These are phyloP conservation scores for Betula pendula DNA, from an alignment of 306 rosid species.

Conservation along the genomic window DNA sequence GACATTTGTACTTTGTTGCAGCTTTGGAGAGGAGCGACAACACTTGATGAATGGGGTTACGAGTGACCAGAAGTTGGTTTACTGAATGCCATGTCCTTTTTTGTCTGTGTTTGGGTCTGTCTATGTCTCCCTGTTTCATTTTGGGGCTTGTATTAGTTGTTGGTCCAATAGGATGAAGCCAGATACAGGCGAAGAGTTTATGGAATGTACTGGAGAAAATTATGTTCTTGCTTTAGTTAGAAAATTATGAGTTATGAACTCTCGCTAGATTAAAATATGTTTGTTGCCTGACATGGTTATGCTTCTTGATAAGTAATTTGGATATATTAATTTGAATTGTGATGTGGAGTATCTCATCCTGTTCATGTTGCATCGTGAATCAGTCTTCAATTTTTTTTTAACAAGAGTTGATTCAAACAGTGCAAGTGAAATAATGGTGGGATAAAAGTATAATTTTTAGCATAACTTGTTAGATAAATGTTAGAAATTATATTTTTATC, in stretches of 20 bases:
- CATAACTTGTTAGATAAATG: too few relatives aligned
- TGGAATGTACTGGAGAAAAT: background rate
- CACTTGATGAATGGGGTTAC: constrained; percentile 36
- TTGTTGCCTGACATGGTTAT: background rate
- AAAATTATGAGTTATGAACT: background rate
- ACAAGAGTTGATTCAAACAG: too few relatives aligned
- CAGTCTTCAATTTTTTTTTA: too few relatives aligned
- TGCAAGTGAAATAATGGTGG: too few relatives aligned
- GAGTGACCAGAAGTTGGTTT: constrained; percentile 21
- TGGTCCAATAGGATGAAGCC: background rate
- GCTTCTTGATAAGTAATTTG: too few relatives aligned
- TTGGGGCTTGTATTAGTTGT: background rate
- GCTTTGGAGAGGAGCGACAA: constrained; percentile 69
- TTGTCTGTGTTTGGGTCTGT: background rate
- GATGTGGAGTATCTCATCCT: background rate
- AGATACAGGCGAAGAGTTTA: background rate
- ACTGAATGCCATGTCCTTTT: background rate
- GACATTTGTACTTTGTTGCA: constrained; percentile 32
- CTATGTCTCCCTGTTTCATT: background rate
- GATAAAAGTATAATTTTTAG: too few relatives aligned
- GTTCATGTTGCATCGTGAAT: too few relatives aligned
- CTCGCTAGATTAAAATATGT: background rate
- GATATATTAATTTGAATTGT: background rate
- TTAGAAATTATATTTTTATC: too few relatives aligned
- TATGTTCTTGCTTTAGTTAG: background rate